Evolutionary conservation across 257 asterid species (phyloP).

Genomic region (Solanum peruvianum): DNA sequence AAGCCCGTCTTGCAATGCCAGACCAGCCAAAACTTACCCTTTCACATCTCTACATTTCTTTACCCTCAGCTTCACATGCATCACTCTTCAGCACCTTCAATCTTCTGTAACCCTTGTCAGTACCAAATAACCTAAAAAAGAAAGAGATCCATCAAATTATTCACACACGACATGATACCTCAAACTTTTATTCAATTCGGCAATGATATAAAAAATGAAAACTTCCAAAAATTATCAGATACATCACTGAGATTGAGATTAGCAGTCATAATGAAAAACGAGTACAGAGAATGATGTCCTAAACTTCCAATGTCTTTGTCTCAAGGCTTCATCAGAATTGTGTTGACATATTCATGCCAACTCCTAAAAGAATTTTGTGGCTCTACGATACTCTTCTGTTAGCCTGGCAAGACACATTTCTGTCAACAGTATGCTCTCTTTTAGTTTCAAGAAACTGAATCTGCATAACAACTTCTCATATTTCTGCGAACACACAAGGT

Average conservation of each 20-base stretch:
- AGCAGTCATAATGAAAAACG: background rate
- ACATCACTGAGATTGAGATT: background rate
- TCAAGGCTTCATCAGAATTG: background rate
- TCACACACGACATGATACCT: background rate
- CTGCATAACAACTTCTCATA: background rate
- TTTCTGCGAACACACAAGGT: background rate
- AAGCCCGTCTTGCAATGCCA: slow-evolving; percentile 3
- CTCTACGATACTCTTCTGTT: background rate
- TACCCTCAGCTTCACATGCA: slow-evolving; percentile 26
- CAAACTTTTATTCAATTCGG: background rate
- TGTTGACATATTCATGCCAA: background rate
- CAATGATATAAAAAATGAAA: background rate
- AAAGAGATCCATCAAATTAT: background rate
- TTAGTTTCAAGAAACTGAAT: background rate
- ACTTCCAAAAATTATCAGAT: background rate
- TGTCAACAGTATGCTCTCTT: background rate
- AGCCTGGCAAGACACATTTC: background rate
- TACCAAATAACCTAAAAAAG: slow-evolving; percentile 69
- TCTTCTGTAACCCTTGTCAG: slow-evolving; percentile 83
- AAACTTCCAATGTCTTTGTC: background rate
- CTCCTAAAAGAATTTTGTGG: background rate
- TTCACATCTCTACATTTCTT: slow-evolving; percentile 25
- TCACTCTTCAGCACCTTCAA: slow-evolving; percentile 57
- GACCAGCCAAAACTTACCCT: background rate
- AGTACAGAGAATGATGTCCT: background rate